Percentiles rank a stretch among this genome's conserved stretches.
phyloP scores from a whole-genome alignment of 169 alveolate species.

The Cryptosporidium parvum region DNA sequence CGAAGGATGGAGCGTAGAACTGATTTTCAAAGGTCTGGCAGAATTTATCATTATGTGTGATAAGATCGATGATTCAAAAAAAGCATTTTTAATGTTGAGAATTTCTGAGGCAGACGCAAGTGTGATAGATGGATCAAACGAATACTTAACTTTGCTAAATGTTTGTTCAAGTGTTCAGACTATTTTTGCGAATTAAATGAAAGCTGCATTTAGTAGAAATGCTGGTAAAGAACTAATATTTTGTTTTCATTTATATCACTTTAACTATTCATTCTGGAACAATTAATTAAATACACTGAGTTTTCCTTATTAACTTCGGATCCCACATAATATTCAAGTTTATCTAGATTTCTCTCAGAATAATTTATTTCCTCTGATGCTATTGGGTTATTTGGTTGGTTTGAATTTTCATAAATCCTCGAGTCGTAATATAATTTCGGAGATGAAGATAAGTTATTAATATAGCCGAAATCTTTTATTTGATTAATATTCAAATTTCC shows the following conservation, averaged over 20 bases:
- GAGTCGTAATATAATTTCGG: not conserved
- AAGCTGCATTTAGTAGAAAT: not conserved
- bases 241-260: not conserved
- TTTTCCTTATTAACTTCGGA: conserved; percentile 2
- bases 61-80: conserved; percentile 43
- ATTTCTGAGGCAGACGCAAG: conserved; percentile 59
- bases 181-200: conserved; percentile 1
- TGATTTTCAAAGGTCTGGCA: conserved; percentile 16
- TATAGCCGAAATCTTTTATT: not conserved
- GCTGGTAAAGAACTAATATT: not conserved
- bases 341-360: not conserved
- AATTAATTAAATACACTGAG: not conserved
- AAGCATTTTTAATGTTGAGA: conserved; percentile 49
- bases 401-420: not conserved
- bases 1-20: conserved; percentile 50
- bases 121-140: conserved; percentile 70
- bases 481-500: not conserved
- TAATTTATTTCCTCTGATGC: not conserved
- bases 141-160: conserved; percentile 46
- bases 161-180: conserved; percentile 53
- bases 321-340: not conserved
- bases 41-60: conserved; percentile 8
- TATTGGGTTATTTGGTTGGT: not conserved
- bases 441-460: not conserved
- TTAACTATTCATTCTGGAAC: not conserved